A percentile compares a stretch with the other conserved stretches of the same genome.
phyloP scores from a whole-genome alignment of 768 basidiomycete genomes.

The Daedaleopsis nitida region DNA sequence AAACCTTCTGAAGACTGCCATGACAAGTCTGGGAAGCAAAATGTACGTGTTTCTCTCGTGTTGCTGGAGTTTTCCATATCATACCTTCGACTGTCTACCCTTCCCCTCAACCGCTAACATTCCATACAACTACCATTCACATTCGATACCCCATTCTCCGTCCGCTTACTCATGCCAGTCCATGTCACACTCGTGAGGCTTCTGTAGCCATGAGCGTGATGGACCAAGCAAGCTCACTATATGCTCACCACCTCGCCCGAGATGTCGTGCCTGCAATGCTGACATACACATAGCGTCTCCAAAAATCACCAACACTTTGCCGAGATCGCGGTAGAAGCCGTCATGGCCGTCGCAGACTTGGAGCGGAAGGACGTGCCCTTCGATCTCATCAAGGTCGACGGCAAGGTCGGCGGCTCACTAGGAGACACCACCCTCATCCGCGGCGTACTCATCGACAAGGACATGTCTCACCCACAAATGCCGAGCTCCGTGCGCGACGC shows the following conservation, averaged over 20 bases:
- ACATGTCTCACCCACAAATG: constrained; percentile 99
- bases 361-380: constrained; percentile 94
- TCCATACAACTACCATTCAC: background rate
- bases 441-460: constrained; percentile 98
- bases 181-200: background rate
- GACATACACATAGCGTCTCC: constrained; percentile 68
- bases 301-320: constrained; percentile 96
- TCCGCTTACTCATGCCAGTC: background rate
- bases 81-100: background rate
- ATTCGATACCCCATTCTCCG: background rate
- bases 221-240: too few relatives aligned
- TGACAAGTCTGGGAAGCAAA: constrained; percentile 96
- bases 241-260: too few relatives aligned
- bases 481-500: constrained; percentile 87
- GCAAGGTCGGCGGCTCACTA: constrained; percentile 96
- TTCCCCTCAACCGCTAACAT: background rate
- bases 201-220: too few relatives aligned
- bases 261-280: background rate
- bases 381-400: constrained; percentile 98
- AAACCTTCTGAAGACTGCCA: constrained; percentile 92
- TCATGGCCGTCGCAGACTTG: constrained; percentile 92
- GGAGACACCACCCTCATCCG: constrained; percentile 94
- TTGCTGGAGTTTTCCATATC: constrained; percentile 2
- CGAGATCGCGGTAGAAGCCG: constrained; percentile 96
- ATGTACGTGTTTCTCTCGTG: constrained; percentile 58